Percentiles rank a stretch among this genome's conserved stretches.
Evolutionary conservation across 2,329 filamentous ascomycete species (phyloP).

Genomic region (Cercospora sojina): DNA sequence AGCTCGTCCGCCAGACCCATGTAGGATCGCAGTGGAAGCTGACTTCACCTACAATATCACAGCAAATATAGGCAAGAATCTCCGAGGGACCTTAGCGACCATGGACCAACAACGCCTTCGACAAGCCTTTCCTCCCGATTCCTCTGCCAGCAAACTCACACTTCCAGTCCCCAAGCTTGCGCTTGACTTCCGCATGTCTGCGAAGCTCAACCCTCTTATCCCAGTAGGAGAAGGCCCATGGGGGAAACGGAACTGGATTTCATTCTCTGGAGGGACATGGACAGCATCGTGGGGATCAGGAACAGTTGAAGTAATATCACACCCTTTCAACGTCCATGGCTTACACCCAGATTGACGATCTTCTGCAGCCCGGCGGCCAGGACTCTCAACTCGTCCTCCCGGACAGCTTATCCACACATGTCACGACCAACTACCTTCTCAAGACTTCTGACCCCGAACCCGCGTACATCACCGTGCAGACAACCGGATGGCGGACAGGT

Average conservation of each 20-base stretch:
- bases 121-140: background rate
- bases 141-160: slow-evolving; percentile 13
- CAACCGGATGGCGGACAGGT: slow-evolving; percentile 25
- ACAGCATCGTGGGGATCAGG: slow-evolving; percentile 54
- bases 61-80: background rate
- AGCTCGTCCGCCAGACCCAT: background rate
- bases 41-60: background rate
- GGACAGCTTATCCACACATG: slow-evolving; percentile 16
- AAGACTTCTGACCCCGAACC: slow-evolving; percentile 20
- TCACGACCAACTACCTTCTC: slow-evolving; percentile 24
- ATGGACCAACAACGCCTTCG: slow-evolving; percentile 18
- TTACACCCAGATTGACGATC: background rate
- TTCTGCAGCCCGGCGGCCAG: slow-evolving; percentile 21
- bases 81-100: background rate
- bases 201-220: slow-evolving; percentile 54
- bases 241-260: slow-evolving; percentile 54
- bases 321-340: background rate
- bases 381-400: slow-evolving; percentile 25
- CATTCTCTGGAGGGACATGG: slow-evolving; percentile 53
- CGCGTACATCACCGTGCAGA: slow-evolving; percentile 25
- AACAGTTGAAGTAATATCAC: slow-evolving; percentile 38
- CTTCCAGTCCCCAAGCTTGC: slow-evolving; percentile 50
- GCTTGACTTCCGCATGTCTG: slow-evolving; percentile 55
- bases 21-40: background rate
- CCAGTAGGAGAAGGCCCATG: slow-evolving; percentile 48